Conservation (phyloP, 306 rosid species). For the Malus fusca region DNA sequence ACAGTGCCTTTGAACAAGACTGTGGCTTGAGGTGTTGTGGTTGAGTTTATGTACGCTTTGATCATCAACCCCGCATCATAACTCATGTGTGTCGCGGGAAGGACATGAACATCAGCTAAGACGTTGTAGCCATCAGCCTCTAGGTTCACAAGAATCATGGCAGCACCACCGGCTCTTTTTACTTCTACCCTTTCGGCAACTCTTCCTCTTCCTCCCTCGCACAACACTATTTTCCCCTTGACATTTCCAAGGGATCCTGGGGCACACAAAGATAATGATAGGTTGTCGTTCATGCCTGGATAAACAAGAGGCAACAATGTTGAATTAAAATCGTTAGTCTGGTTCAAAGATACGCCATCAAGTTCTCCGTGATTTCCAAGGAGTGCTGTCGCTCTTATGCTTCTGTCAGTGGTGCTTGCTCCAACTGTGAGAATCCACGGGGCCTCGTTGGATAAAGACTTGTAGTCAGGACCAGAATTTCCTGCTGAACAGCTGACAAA, state of each 20-base stretch:
- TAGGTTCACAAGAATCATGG: constrained; percentile 38
- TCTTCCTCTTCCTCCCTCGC: constrained; percentile 28
- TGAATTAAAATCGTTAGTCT: constrained; percentile 21
- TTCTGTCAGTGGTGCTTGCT: constrained; percentile 50
- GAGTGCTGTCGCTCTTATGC: constrained; percentile 22
- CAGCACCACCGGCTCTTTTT: constrained; percentile 33
- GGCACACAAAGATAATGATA: constrained; percentile 1
- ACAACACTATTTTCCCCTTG: constrained; percentile 44
- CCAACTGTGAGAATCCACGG: constrained; percentile 59
- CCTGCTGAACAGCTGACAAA: constrained; percentile 64
- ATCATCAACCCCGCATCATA: constrained; percentile 24
- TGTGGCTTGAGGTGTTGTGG: constrained; percentile 29
- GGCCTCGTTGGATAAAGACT: constrained; percentile 46
- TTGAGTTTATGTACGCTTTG: constrained; percentile 34
- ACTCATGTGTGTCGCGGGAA: constrained; percentile 40
- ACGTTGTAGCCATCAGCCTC: constrained; percentile 5
- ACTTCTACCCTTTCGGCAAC: constrained; percentile 22
- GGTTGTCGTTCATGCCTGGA: constrained; percentile 20
- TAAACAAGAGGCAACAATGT: constrained; percentile 35
- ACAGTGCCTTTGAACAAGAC: constrained; percentile 43
- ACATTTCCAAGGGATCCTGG: constrained; percentile 17
- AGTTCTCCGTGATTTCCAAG: constrained; percentile 41
- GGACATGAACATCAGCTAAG: constrained; percentile 21
- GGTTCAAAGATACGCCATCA: constrained; percentile 34
- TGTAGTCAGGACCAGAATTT: constrained; percentile 43